Base-by-base conservation (phyloP, 225 moss, liverwort and hornwort genomes). In the Neckera pumila region DNA sequence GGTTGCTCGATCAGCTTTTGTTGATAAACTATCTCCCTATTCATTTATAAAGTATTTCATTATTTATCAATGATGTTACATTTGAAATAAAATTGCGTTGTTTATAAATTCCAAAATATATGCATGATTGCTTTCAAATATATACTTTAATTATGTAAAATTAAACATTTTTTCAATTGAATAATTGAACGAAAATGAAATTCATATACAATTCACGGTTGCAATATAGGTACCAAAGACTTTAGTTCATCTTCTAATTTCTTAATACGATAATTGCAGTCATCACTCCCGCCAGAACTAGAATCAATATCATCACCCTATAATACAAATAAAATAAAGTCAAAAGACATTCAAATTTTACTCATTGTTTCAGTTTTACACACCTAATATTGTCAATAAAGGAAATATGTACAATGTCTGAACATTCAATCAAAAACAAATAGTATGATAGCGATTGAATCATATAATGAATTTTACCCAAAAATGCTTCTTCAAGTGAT, bases 1-100 rank as follows among this genome's bases (percentile, higher is more conserved):
- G 38, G 45, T 20, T 79, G 83, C n/a, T 75, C 11, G 84, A 74
- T 95, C 91, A 60, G 1, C 93, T 84, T 95, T 93, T 63, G 83
- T 53, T 26, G 51, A 86, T 87, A 93, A 34, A 19, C 62, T 89
- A 22, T 25, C 85, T 83, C 17, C 66, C 95, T 95, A 26, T 42
- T 40, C 45, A 17, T 20, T 26, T 15, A 45, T 25, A 51, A 21
- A 4, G 0, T 15, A 60, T 11, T 19, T 57, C 1, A 30, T 56
- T 4, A 60, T 9, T 21, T 14, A 27, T n/a, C 0, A 56, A 15
- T 30, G 33, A 54, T 38, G 9, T 21, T 38, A 40, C 1, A 8
- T 14, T 40, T 59, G 0, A 59, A 53, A 19, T 58, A 10, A 11
- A 10, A 12, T 18, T 47, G 0, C 2, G 0, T 30, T 16, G 1